phyloP scores from a whole-genome alignment of 306 rosid species.

The Cicer arietinum region DNA sequence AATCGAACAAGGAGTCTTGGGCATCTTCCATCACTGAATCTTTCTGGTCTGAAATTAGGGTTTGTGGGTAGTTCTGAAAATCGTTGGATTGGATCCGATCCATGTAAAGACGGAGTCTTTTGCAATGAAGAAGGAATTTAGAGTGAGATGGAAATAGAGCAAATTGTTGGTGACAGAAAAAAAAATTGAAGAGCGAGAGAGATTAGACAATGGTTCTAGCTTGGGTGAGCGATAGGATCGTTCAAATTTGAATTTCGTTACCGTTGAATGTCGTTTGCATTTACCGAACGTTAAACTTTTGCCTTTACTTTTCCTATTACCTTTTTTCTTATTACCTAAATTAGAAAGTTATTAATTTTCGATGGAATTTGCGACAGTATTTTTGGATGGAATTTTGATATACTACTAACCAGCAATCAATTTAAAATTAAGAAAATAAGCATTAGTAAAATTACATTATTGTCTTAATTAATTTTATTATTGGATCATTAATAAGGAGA shows the following conservation, averaged over 20 bases:
- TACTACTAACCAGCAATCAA: too few relatives aligned
- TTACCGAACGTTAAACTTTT: slow-evolving; percentile 34
- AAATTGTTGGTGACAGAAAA: neutral
- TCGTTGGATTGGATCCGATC: slow-evolving; percentile 48
- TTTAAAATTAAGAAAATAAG: too few relatives aligned
- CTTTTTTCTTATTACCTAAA: neutral
- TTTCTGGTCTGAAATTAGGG: slow-evolving; percentile 51
- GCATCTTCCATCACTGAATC: slow-evolving; percentile 51
- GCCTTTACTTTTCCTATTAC: neutral
- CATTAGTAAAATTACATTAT: too few relatives aligned
- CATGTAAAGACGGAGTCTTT: slow-evolving; percentile 46
- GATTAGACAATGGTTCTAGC: neutral
- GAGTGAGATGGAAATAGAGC: neutral
- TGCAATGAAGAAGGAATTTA: slow-evolving; percentile 15
- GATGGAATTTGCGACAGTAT: too few relatives aligned
- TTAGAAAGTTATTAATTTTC: too few relatives aligned
- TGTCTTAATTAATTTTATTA: too few relatives aligned
- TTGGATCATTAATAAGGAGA: too few relatives aligned
- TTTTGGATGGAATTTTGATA: too few relatives aligned
- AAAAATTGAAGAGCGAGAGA: neutral
- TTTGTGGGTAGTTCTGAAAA: slow-evolving; percentile 48
- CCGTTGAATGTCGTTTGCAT: slow-evolving; percentile 45
- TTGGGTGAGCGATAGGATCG: neutral
- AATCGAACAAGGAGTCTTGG: slow-evolving; percentile 55
- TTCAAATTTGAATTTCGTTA: slow-evolving; percentile 48